Percentiles rank a stretch among this genome's conserved stretches.
phyloP scores from a whole-genome alignment of 2,329 filamentous ascomycete genomes.

The Fusarium stilboides region DNA sequence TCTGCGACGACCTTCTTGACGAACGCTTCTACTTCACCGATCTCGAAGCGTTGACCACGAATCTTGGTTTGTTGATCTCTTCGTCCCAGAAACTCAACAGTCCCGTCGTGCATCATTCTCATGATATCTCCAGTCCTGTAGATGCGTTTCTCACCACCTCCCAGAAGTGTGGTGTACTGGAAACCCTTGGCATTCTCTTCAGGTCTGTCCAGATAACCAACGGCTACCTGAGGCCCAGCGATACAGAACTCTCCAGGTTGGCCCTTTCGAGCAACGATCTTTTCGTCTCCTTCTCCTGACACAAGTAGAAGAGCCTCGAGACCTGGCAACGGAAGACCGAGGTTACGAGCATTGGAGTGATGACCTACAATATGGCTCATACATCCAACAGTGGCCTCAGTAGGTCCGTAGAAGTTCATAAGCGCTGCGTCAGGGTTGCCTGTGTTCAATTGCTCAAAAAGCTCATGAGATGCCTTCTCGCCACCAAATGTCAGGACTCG shows the following conservation, averaged over 20 bases:
- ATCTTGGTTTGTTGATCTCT: slow-evolving; percentile 35
- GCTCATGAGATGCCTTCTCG: slow-evolving; percentile 30
- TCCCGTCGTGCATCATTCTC: slow-evolving; percentile 33
- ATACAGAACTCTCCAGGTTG: slow-evolving; percentile 31
- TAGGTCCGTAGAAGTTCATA: slow-evolving; percentile 35
- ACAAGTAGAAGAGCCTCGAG: slow-evolving; percentile 17
- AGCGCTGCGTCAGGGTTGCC: not conserved
- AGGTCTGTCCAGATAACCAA: slow-evolving; percentile 29
- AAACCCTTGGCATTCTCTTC: slow-evolving; percentile 24
- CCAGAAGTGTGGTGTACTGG: not conserved
- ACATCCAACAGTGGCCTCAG: slow-evolving; percentile 32
- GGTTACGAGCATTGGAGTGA: slow-evolving; percentile 31
- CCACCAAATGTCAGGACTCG: slow-evolving; percentile 29
- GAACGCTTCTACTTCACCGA: slow-evolving; percentile 26
- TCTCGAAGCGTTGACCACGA: slow-evolving; percentile 27
- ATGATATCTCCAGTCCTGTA: slow-evolving; percentile 37
- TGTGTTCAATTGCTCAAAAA: slow-evolving; percentile 1
- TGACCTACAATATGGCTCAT: slow-evolving; percentile 13
- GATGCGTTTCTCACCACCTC: not conserved
- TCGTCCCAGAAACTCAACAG: slow-evolving; percentile 26
- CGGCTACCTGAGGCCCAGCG: slow-evolving; percentile 24
- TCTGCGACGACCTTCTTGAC: not conserved
- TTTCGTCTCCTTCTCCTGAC: fast-evolving
- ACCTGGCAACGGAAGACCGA: slow-evolving; percentile 17
- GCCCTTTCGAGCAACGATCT: slow-evolving; percentile 1